These are phyloP conservation scores for Cercospora nicotianae DNA, from an alignment of 2,329 filamentous ascomycete genomes.

Conservation along the genomic window DNA sequence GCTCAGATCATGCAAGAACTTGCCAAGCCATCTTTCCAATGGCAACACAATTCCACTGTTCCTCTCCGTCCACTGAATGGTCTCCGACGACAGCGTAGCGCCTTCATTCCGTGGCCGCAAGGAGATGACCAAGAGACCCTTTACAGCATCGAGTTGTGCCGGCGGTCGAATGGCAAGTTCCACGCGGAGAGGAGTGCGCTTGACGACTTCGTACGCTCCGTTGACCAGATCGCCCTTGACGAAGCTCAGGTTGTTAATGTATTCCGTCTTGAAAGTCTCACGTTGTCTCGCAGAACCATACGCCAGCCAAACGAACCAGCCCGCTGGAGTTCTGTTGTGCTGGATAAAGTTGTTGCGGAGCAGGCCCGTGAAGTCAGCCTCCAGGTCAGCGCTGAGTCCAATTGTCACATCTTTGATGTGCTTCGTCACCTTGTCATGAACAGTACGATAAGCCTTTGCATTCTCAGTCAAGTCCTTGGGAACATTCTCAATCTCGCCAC, in stretches of 20 bases:
- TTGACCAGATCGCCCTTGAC: slow-evolving; percentile 27
- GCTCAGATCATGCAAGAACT: slow-evolving; percentile 23
- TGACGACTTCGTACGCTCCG: slow-evolving; percentile 27
- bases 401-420: slow-evolving; percentile 20
- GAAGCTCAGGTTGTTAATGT: slow-evolving; percentile 26
- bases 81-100: slow-evolving; percentile 25
- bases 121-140: slow-evolving; percentile 22
- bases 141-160: slow-evolving; percentile 6
- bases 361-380: slow-evolving; percentile 24
- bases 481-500: slow-evolving; percentile 24
- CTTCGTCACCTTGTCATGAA: slow-evolving; percentile 27
- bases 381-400: slow-evolving; percentile 16
- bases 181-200: slow-evolving; percentile 18
- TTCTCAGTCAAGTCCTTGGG: slow-evolving; percentile 24
- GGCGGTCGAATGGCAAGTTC: slow-evolving; percentile 21
- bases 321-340: slow-evolving; percentile 23
- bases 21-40: slow-evolving; percentile 22
- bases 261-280: slow-evolving; percentile 22
- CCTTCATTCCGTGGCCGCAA: slow-evolving; percentile 25
- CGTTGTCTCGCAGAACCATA: slow-evolving; percentile 12
- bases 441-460: slow-evolving; percentile 21
- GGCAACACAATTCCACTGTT: slow-evolving; percentile 21
- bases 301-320: slow-evolving; percentile 22
- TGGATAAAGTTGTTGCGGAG: slow-evolving; percentile 25
- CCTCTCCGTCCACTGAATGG: slow-evolving; percentile 27